Evolutionary conservation across 2,329 filamentous ascomycete genomes (phyloP).

Genomic region (Paracorniculantispora psalliotae): DNA sequence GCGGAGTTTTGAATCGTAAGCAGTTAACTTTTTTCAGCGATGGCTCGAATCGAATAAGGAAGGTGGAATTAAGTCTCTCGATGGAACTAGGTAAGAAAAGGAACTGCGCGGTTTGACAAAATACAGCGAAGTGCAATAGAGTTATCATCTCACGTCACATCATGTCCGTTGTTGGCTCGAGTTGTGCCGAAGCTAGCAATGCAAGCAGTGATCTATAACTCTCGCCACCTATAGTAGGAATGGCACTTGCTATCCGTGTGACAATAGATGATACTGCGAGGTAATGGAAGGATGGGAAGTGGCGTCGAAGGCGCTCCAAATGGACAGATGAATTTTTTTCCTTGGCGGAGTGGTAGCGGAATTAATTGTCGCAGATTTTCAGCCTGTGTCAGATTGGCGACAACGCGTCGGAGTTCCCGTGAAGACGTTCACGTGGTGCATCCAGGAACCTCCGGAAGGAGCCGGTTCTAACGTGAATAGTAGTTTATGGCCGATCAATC

Average conservation of each 20-base stretch:
- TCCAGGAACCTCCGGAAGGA: background rate
- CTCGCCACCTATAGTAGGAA: background rate
- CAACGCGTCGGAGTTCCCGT: background rate
- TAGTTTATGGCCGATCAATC: conserved; percentile 2
- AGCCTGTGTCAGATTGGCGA: background rate
- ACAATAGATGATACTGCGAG: too few species aligned
- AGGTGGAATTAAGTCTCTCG: background rate
- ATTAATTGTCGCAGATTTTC: background rate
- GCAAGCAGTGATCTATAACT: background rate
- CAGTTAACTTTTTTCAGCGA: background rate
- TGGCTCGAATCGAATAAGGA: background rate
- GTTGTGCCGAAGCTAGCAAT: background rate
- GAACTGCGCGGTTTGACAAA: background rate
- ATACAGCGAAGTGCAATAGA: background rate
- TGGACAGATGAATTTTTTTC: background rate
- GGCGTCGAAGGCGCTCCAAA: background rate
- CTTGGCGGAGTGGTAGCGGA: background rate
- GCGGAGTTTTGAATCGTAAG: background rate
- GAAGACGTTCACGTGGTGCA: background rate
- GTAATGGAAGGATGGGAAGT: background rate
- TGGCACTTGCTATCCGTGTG: background rate
- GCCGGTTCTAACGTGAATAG: conserved; percentile 1
- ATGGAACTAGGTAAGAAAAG: background rate
- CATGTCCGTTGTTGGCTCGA: background rate
- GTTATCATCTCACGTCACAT: background rate